Conservation (phyloP, 495 filamentous ascomycete species). For the Darksidea phi region DNA sequence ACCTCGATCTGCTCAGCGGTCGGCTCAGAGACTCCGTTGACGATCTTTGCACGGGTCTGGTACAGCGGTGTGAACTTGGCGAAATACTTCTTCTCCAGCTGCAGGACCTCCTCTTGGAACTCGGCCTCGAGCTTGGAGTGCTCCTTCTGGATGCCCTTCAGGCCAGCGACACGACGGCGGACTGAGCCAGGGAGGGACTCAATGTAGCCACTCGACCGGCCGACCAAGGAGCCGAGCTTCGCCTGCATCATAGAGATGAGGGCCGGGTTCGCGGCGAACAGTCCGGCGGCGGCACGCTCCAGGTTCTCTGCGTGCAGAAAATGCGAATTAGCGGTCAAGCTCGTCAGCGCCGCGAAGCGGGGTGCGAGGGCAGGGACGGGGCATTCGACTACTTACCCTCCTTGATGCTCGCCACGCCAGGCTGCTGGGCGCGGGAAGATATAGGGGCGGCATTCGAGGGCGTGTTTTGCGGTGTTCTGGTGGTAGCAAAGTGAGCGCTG, state of each 20-base stretch:
- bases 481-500: conserved; percentile 14
- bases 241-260: conserved; percentile 96
- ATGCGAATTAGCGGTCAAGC: conserved; percentile 35
- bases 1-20: conserved; percentile 80
- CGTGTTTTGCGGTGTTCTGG: conserved; percentile 92
- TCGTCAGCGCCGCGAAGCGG: conserved; percentile 7
- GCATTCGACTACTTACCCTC: conserved; percentile 63
- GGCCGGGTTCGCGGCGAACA: conserved; percentile 91
- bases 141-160: conserved; percentile 98
- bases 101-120: conserved; percentile 95
- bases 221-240: conserved; percentile 88
- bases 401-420: conserved; percentile 90
- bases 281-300: conserved; percentile 78
- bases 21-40: conserved; percentile 86
- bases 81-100: conserved; percentile 99
- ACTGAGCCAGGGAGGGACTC: conserved; percentile 87
- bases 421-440: conserved; percentile 94
- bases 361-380: conserved; percentile 4
- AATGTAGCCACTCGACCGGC: conserved; percentile 94
- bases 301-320: conserved; percentile 69
- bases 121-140: conserved; percentile 96
- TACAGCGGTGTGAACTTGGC: conserved; percentile 98
- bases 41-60: conserved; percentile 86
- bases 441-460: conserved; percentile 94
- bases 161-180: conserved; percentile 85